Conservation (phyloP, 148 eudicot species). For the Cornus florida region DNA sequence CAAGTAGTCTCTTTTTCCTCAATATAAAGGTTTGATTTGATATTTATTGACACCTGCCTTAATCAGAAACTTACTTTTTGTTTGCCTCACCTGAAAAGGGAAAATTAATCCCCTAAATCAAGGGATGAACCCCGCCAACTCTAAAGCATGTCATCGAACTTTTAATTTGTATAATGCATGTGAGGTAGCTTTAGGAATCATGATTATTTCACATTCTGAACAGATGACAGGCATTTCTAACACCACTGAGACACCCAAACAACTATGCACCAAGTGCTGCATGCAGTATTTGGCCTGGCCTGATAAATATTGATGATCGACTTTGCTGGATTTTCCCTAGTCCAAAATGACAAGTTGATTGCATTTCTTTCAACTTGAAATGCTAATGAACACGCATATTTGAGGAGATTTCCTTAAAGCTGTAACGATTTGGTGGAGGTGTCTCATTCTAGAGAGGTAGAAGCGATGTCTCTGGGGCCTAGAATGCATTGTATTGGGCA, state of each 20-base stretch:
- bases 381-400: no score
- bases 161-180: not conserved
- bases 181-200: not conserved
- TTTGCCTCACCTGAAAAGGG: no score
- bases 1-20: no score
- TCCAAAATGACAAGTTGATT: no score
- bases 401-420: not conserved
- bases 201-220: not conserved
- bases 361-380: not conserved
- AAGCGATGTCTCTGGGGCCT: not conserved
- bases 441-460: no score
- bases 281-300: not conserved
- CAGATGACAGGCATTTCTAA: not conserved
- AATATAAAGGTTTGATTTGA: no score
- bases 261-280: not conserved
- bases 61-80: not conserved
- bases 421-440: no score
- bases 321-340: not conserved
- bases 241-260: not conserved
- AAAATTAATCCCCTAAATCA: not conserved
- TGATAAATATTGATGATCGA: not conserved
- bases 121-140: not conserved
- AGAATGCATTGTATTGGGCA: not conserved
- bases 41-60: no score
- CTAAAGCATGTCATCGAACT: not conserved